Evolutionary conservation across 768 basidiomycete genomes (phyloP).

Genomic region (Tricholoma furcatifolium): DNA sequence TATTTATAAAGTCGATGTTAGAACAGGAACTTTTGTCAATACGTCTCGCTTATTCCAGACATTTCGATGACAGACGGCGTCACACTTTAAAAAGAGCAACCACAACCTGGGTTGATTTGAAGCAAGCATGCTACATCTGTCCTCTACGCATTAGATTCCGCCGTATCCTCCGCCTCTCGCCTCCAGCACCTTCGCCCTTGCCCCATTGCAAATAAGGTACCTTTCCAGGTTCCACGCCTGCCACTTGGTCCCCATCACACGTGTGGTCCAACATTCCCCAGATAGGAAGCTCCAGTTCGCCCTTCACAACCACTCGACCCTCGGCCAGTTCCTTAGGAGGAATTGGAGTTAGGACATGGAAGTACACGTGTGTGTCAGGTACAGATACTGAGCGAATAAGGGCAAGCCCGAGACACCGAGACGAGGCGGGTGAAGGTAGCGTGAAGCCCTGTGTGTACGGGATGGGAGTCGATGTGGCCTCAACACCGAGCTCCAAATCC

Average conservation of each 20-base stretch:
- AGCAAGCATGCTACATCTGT: constrained; percentile 47
- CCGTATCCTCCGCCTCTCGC: constrained; percentile 68
- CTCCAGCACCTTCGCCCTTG: constrained; percentile 67
- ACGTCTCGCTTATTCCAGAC: too few relatives aligned
- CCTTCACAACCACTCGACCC: constrained; percentile 66
- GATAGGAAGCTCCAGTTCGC: constrained; percentile 84
- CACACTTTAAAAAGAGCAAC: too few relatives aligned
- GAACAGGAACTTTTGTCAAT: too few relatives aligned
- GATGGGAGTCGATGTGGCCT: constrained; percentile 20
- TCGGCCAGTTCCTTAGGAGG: constrained; percentile 44
- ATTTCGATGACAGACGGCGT: too few relatives aligned
- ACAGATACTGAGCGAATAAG: constrained; percentile 60
- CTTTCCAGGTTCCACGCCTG: constrained; percentile 52
- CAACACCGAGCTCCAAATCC: constrained; percentile 22
- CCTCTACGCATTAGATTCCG: constrained; percentile 86
- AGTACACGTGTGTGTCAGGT: constrained; percentile 37
- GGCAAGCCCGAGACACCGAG: constrained; percentile 73
- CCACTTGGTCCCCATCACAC: constrained; percentile 35
- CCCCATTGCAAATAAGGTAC: constrained; percentile 82
- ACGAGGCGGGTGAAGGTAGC: constrained; percentile 56
- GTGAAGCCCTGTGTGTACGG: constrained; percentile 59
- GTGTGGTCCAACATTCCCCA: constrained; percentile 84
- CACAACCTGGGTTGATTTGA: too few relatives aligned
- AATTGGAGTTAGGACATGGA: constrained; percentile 85
- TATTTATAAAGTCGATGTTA: too few relatives aligned